A percentile compares a stretch with the other conserved stretches of the same genome.
These are phyloP conservation scores for Geotrichum cucujoidarum DNA, from an alignment of 1,139 yeast species.

Conservation along the genomic window DNA sequence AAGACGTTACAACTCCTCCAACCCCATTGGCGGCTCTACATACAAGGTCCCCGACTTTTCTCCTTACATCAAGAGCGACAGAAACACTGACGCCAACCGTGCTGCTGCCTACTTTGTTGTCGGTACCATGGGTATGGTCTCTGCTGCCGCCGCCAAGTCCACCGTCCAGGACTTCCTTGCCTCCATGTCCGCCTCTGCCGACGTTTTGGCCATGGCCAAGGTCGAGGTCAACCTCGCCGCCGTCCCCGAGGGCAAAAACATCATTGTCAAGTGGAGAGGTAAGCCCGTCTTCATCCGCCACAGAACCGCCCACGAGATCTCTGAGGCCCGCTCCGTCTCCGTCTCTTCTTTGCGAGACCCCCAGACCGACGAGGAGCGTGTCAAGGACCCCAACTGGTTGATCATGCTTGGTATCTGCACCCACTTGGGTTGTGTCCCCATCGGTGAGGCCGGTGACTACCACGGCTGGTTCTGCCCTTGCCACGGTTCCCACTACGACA, in stretches of 20 bases:
- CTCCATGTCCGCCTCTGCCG: conserved; percentile 97
- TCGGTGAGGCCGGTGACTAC: conserved; percentile 98
- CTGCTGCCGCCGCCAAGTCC: conserved; percentile 97
- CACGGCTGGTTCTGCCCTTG: conserved; percentile 99
- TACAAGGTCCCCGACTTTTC: conserved; percentile 93
- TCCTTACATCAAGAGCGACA: conserved; percentile 68
- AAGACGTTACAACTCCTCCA: conserved; percentile 28
- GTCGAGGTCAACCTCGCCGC: conserved; percentile 93
- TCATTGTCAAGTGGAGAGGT: conserved; percentile 99
- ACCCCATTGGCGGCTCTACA: conserved; percentile 49
- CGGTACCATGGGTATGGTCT: conserved; percentile 88
- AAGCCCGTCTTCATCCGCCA: conserved; percentile 99
- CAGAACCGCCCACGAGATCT: conserved; percentile 90
- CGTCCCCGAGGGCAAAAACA: conserved; percentile 97
- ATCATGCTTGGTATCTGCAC: conserved; percentile 99
- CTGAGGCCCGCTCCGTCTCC: conserved; percentile 85
- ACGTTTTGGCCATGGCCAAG: conserved; percentile 98
- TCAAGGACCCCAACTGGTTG: conserved; percentile 95
- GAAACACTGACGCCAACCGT: conserved; percentile 67
- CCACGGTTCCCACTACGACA: conserved; percentile 99
- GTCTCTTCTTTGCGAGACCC: conserved; percentile 84
- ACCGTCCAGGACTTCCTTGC: conserved; percentile 94
- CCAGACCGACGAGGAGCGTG: conserved; percentile 88
- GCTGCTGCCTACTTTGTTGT: conserved; percentile 95
- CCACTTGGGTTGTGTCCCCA: conserved; percentile 99